Percentiles rank a stretch among this genome's conserved stretches.
These are phyloP conservation scores for Aspergillus aculeatus DNA, from an alignment of 2,329 filamentous ascomycete species.

Conservation along the genomic window DNA sequence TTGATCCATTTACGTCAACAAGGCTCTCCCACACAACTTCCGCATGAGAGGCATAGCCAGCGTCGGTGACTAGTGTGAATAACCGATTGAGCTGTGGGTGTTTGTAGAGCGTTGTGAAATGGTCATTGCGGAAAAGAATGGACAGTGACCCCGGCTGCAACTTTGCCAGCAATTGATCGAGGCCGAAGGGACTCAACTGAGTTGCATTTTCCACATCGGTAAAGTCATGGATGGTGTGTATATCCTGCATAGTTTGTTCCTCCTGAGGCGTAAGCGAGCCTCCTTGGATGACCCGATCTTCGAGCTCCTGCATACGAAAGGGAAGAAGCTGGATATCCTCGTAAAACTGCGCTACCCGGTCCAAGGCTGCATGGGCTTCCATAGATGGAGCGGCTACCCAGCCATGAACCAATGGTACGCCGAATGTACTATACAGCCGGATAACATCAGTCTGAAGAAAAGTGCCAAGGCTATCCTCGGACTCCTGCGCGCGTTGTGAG, in stretches of 20 bases:
- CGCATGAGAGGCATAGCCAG: constrained; percentile 80
- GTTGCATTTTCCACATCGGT: constrained; percentile 72
- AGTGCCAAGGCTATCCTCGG: constrained; percentile 56
- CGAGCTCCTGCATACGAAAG: constrained; percentile 84
- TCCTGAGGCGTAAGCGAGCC: constrained; percentile 67
- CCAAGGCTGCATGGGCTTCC: constrained; percentile 66
- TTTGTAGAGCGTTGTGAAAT: constrained; percentile 91
- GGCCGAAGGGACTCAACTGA: constrained; percentile 78
- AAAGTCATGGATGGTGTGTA: constrained; percentile 79
- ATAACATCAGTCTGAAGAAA: constrained; percentile 89
- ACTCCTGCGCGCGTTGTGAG: constrained; percentile 27
- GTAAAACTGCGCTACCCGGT: constrained; percentile 75
- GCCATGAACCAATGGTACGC: constrained; percentile 84
- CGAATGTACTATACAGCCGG: constrained; percentile 86
- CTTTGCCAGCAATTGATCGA: constrained; percentile 69
- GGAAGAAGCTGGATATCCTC: constrained; percentile 89
- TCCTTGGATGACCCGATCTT: constrained; percentile 67
- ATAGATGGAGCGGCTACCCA: constrained; percentile 75
- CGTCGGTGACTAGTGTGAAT: constrained; percentile 85
- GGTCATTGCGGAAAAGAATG: constrained; percentile 94
- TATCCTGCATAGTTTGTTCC: constrained; percentile 77
- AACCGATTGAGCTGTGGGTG: constrained; percentile 75
- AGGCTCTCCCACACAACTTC: constrained; percentile 97
- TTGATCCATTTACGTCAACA: constrained; percentile 80
- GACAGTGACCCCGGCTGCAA: constrained; percentile 76